Evolutionary conservation across 1,284 basidiomycete species (phyloP), one percentile per base, ranked within the genome.

Genomic region (Ganoderma sinense): DNA sequence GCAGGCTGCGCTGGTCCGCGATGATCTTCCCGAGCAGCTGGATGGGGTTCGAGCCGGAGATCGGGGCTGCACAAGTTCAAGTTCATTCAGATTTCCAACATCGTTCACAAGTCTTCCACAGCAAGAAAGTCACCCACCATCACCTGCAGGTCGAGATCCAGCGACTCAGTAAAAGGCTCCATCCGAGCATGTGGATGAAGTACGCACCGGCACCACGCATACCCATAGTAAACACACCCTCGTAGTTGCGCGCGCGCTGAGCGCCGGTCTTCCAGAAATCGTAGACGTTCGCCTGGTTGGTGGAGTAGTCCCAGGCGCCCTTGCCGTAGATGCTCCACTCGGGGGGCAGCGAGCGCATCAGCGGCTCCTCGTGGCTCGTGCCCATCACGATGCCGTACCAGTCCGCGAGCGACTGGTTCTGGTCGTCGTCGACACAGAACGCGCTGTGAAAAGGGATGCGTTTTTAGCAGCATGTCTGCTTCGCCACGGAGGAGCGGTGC

Each of bases 311-410:
- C 90, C 90, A 93, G 0, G 82, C 75, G 1, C 91, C 90, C 4
- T 77, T 78, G 2, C 85, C 87, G 73, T 88, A 87, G 2, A 87
- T 76, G 69, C 77, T 81, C 84, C 88, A 92, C 75, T 92, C 90
- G 66, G 85, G 85, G 0, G 89, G 89, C 2, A 85, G 87, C 26
- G 87, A 86, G 43, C 88, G 87, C 85, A 88, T 87, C 85, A 90
- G 88, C 6, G 89, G 89, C 75, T 91, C 89, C 78, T 91, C 86
- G 73, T 91, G 89, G 75, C 88, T 89, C 13, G 89, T 91, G 45
- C 86, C 90, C 88, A 92, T 93, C 31, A 90, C 90, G 62, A 93
- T 84, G 23, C 91, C 92, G 79, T 88, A 92, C 67, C 82, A 83
- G 73, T 93, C 87, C 0, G 92, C 92, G 14, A 90, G 80, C 29